Percentiles rank a stretch among this genome's conserved stretches.
These are phyloP conservation scores for Clitoria ternatea DNA, from an alignment of 306 rosid genomes.

Conservation along the genomic window DNA sequence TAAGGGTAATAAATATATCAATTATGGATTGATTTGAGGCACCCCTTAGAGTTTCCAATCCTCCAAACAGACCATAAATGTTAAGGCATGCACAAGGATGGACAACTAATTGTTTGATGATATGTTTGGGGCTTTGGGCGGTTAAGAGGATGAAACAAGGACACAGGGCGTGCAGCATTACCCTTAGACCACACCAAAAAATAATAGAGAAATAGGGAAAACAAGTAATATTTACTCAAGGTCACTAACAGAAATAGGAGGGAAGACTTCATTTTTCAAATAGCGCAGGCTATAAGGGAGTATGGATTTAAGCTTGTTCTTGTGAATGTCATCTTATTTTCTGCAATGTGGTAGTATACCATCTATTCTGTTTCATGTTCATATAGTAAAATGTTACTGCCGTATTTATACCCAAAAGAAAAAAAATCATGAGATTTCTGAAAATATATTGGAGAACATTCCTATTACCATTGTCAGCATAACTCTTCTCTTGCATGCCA, in stretches of 20 bases:
- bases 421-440: not conserved
- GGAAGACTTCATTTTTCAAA: not conserved
- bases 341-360: not conserved
- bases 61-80: too few species aligned
- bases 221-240: not conserved
- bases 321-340: slow-evolving; percentile 7
- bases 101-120: not conserved
- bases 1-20: not conserved
- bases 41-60: not conserved
- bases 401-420: not conserved
- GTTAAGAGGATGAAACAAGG: not conserved
- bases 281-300: too few species aligned
- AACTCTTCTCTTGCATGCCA: not conserved
- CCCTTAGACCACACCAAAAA: not conserved
- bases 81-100: too few species aligned
- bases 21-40: not conserved
- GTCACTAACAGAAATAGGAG: not conserved
- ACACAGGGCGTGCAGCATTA: not conserved
- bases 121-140: not conserved
- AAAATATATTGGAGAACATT: not conserved
- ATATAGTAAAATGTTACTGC: not conserved
- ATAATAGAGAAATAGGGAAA: not conserved
- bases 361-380: not conserved
- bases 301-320: not conserved
- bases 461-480: not conserved